A percentile compares a stretch with the other conserved stretches of the same genome.
Conservation (phyloP, 108 stramenopile genomes). For the Fistulifera solaris region DNA sequence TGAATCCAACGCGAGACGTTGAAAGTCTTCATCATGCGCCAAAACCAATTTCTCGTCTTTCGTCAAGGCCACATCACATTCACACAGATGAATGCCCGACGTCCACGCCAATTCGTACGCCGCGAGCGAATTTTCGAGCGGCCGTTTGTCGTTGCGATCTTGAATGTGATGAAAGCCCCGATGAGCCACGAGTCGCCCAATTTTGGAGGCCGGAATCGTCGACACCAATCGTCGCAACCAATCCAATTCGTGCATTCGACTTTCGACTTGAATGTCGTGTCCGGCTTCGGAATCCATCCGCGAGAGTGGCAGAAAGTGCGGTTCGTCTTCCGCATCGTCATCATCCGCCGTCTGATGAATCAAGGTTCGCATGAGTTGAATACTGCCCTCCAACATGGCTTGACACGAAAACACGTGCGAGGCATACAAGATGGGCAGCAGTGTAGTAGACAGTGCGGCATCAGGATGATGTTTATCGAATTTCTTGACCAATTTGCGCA, state of each 20-base stretch:
- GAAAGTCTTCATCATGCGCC: conserved; percentile 65
- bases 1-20: conserved; percentile 49
- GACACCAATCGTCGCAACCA: conserved; percentile 44
- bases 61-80: conserved; percentile 71
- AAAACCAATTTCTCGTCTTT: conserved; percentile 69
- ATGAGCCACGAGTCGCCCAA: conserved; percentile 48
- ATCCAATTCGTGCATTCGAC: conserved; percentile 38
- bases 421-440: conserved; percentile 54
- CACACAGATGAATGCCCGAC: conserved; percentile 60
- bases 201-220: conserved; percentile 7
- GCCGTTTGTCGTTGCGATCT: conserved; percentile 47
- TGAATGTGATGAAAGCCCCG: conserved; percentile 61
- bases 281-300: conserved; percentile 10
- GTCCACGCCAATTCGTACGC: conserved; percentile 72
- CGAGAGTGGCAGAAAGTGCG: conserved; percentile 2
- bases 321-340: conserved; percentile 1
- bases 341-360: not conserved
- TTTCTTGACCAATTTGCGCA: conserved; percentile 69
- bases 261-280: conserved; percentile 12
- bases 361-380: conserved; percentile 35
- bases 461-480: conserved; percentile 33
- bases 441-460: conserved; percentile 16
- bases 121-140: conserved; percentile 58
- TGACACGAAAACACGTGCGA: conserved; percentile 31
- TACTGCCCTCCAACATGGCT: conserved; percentile 29